Percentiles rank a stretch among this genome's conserved stretches.
These are phyloP conservation scores for Chrysanthemum seticuspe DNA, from an alignment of 129 eudicot genomes.

Conservation along the genomic window DNA sequence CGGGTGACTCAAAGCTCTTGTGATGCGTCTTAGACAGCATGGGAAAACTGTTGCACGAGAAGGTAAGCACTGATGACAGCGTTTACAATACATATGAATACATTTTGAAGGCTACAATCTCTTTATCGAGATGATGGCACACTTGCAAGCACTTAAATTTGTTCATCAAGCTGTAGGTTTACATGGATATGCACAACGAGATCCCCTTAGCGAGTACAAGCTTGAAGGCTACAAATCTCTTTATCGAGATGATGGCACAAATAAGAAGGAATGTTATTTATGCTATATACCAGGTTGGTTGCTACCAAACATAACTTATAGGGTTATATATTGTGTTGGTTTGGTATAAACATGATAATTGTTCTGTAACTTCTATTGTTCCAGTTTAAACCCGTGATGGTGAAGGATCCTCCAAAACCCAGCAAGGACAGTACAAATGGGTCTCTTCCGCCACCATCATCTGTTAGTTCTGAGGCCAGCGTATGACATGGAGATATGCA, in stretches of 20 bases:
- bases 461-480: conserved; percentile 46
- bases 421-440: conserved; percentile 56
- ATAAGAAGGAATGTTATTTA: conserved; percentile 76
- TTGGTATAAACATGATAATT: not conserved
- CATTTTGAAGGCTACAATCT: conserved; percentile 27
- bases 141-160: conserved; percentile 96
- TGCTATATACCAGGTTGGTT: too few species aligned
- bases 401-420: conserved; percentile 54
- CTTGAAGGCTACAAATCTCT: conserved; percentile 98
- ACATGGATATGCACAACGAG: too few species aligned
- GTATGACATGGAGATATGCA: conserved; percentile 26
- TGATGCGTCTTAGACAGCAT: too few species aligned
- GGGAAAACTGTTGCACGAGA: too few species aligned
- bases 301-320: conserved; percentile 18
- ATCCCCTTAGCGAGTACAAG: conserved; percentile 99
- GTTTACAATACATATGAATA: too few species aligned
- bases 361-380: not conserved
- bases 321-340: conserved; percentile 15
- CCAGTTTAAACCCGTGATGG: conserved; percentile 88
- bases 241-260: conserved; percentile 98
- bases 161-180: conserved; percentile 96
- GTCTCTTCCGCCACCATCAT: conserved; percentile 44
- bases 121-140: conserved; percentile 36
- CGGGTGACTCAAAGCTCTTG: too few species aligned
- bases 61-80: too few species aligned